Evolutionary conservation across 257 asterid species (phyloP).

Genomic region (Henckelia pumila): DNA sequence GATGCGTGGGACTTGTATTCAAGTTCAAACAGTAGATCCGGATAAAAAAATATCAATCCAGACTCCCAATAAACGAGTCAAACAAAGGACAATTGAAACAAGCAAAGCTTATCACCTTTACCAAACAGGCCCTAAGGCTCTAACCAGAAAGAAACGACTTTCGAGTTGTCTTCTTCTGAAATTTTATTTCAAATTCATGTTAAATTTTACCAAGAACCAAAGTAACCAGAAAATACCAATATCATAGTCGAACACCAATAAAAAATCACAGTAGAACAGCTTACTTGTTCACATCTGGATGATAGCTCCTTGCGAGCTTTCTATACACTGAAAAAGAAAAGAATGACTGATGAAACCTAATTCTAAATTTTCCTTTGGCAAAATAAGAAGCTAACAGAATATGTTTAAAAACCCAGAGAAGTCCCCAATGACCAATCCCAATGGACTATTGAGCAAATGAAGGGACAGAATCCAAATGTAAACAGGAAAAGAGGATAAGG

Average conservation of each 20-base stretch:
- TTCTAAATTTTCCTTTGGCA: not conserved
- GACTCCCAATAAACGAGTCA: too few species aligned
- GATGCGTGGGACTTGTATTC: too few species aligned
- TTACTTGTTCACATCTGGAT: conserved; percentile 99
- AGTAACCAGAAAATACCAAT: conserved; percentile 6
- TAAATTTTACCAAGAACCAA: not conserved
- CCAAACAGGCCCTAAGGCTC: too few species aligned
- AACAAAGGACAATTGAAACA: too few species aligned
- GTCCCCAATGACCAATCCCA: not conserved
- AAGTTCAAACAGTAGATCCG: too few species aligned
- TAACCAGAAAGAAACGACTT: not conserved
- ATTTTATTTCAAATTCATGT: conserved; percentile 12
- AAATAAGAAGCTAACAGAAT: not conserved
- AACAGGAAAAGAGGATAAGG: not conserved
- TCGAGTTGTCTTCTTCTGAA: conserved; percentile 6
- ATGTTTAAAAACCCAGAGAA: conserved; percentile 2
- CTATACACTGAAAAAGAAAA: conserved; percentile 70
- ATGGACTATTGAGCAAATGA: not conserved
- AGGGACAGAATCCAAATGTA: not conserved
- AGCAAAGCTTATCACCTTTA: too few species aligned
- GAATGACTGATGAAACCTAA: not conserved
- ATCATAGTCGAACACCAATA: conserved; percentile 12
- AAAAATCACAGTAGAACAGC: conserved; percentile 26
- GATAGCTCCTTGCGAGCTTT: conserved; percentile 91
- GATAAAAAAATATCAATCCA: too few species aligned